Base-by-base conservation (phyloP, 768 basidiomycete species). In the Hygrophorus russula region DNA sequence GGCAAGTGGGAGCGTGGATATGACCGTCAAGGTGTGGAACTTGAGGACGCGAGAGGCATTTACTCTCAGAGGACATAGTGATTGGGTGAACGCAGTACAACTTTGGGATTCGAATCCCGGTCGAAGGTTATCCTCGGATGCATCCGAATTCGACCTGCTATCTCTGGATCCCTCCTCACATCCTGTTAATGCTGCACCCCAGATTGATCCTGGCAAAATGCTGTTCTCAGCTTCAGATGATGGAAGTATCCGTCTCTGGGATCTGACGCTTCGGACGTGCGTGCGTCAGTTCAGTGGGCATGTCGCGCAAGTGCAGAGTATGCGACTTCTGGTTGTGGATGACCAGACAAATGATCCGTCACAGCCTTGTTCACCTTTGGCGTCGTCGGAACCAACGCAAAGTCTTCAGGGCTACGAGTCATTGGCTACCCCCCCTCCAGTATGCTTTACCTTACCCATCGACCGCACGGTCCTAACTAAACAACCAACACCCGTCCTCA, bases 171-270 rank as follows among this genome's bases (percentile, higher is more conserved):
- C 47, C 29, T 57, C 56, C 14, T 51, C 58, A 20, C 49, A 56
- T 39, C 51, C 56, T 45, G 47, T 50, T 31, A 44, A 49, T 38
- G 49, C 36, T 8, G 59, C 63, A 13, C 71, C 71, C 35, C 68
- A 74, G 40, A 82, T 88, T 46, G 74, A 82, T 45, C 71, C 78
- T 12, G 89, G 91, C 41, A 93, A 96, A 65, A 91, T 97, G 85
- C 71, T 99, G 19, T 96, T 99, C 67, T 96, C 92, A 6, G 90
- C 90, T 2, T 92, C 90, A 6, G 96, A 98, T 57, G 96, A 98
- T 59, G 86, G 85, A 19, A 80, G 83, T 2, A 89, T 98, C 60
- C 82, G 81, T 46, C 74, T 99, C 4, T 99, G 94, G 96, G 94
- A 98, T 61, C 73, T 99, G 34, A 78, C 74, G 19, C 66, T 66